Base-by-base conservation (phyloP, 2,329 filamentous ascomycete species). In the Elsinoe arachidis region DNA sequence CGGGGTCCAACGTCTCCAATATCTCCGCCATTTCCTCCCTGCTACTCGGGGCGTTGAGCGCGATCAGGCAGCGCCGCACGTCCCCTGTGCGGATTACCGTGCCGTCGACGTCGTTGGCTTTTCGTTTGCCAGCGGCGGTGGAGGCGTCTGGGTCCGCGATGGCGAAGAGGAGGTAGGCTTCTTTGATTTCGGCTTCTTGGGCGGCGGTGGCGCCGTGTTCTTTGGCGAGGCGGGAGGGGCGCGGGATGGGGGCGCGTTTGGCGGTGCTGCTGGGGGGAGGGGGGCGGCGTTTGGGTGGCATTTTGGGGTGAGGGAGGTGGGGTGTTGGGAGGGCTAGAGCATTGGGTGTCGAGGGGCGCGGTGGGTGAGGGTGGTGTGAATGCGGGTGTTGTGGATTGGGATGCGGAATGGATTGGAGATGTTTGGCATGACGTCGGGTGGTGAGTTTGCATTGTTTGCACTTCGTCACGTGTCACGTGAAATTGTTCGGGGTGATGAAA, bases 121-220 rank as follows among this genome's bases (percentile, higher is more conserved):
- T 38, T 3, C 41, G 23, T 15, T 37, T 49, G 3, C 41, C 34
- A 1, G 19, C 9, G 11, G 19, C n/a, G 15, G 30, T n/a, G 7
- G 54, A 47, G 35, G 85, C 82, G n/a, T 70, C 68, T 47, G 73
- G 69, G 14, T 60, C 58, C 5, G 58, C 57, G 7, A 71, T 62
- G 51, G 71, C 76, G 70, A 97, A 99, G 6, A 97, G 80, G 19
- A 81, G 78, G 71, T 93, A 97, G 12, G 91, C 91, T 72, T 96
- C 91, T 66, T 83, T 85, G 68, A 99, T 96, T 74, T 96, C 90
- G 64, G 81, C 80, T 74, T 97, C 92, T 73, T 96, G 87, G 62
- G 86, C 83, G 39, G 85, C 86, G 12, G 83, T 86, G 67, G 97
- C 83, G 70, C 90, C 86, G 79, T 96, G 85, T 68, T 96, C 90